phyloP scores from a whole-genome alignment of 73 alveolate species.

The Vitrella brassicaformis region DNA sequence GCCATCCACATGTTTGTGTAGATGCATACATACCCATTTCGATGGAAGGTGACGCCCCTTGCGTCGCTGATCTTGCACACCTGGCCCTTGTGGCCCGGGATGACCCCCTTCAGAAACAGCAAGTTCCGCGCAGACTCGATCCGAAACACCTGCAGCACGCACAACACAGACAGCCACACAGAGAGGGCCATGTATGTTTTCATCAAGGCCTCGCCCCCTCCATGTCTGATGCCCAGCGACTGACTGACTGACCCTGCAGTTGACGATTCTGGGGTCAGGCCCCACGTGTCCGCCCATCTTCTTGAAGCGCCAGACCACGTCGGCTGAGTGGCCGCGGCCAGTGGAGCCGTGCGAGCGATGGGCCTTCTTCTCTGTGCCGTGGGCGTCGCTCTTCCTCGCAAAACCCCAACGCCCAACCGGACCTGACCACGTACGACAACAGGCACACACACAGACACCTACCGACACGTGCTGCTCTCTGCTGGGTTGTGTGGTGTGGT shows the following conservation, averaged over 20 bases:
- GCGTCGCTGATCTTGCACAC: neutral
- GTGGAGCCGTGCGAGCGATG: neutral
- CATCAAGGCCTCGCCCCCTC: neutral
- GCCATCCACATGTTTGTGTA: too few species aligned
- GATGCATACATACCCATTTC: neutral
- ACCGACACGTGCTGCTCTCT: too few species aligned
- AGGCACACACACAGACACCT: too few species aligned
- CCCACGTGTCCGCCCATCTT: neutral
- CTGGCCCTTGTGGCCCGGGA: neutral
- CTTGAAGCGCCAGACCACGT: neutral
- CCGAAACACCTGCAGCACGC: neutral
- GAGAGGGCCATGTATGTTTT: neutral
- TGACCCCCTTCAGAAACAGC: neutral
- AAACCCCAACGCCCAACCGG: too few species aligned
- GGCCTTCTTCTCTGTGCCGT: too few species aligned
- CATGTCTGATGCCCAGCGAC: neutral
- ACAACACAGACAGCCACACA: neutral
- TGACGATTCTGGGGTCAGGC: neutral
- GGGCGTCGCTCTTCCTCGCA: too few species aligned
- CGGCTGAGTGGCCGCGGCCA: neutral
- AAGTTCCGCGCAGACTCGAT: neutral
- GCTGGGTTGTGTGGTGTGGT: too few species aligned
- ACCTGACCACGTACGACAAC: too few species aligned
- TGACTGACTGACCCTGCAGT: neutral
- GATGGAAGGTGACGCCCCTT: neutral